Conservation (phyloP, 306 rosid species). For the Dalbergia oliveri region DNA sequence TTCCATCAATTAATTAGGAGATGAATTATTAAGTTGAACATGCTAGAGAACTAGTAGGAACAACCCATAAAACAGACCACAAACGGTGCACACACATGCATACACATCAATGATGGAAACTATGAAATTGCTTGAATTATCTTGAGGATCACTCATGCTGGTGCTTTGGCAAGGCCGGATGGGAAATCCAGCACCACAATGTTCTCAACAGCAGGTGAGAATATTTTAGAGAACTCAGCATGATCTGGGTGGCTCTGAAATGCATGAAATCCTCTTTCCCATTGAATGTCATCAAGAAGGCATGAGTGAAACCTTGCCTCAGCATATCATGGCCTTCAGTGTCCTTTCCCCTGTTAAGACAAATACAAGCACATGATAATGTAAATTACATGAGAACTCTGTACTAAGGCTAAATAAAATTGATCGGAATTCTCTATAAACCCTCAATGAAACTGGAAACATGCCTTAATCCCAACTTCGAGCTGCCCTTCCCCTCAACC, state of each 20-base stretch:
- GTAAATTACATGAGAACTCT: neutral
- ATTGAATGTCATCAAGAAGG: slow-evolving; percentile 79
- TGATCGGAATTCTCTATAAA: neutral
- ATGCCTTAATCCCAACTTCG: too few species aligned
- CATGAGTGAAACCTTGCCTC: slow-evolving; percentile 90
- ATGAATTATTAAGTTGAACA: slow-evolving; percentile 38
- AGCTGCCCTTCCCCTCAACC: too few species aligned
- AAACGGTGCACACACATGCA: slow-evolving; percentile 23
- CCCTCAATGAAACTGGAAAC: too few species aligned
- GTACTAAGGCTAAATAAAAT: neutral
- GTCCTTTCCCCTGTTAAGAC: slow-evolving; percentile 76
- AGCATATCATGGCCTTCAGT: slow-evolving; percentile 76
- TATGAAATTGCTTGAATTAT: slow-evolving; percentile 23
- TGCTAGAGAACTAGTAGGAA: slow-evolving; percentile 23
- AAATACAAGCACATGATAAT: neutral
- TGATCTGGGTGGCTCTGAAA: slow-evolving; percentile 77
- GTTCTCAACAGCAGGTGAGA: slow-evolving; percentile 83
- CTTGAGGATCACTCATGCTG: slow-evolving; percentile 38
- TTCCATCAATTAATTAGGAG: slow-evolving; percentile 26
- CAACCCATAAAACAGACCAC: slow-evolving; percentile 31
- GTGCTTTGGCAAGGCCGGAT: slow-evolving; percentile 65
- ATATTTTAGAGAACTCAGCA: slow-evolving; percentile 70
- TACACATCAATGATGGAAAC: slow-evolving; percentile 29
- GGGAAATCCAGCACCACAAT: slow-evolving; percentile 89
- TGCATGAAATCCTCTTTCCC: slow-evolving; percentile 72